Evolutionary conservation across 495 filamentous ascomycete genomes (phyloP), one percentile per base, ranked within the genome.

Genomic region (Hypoxylon cercidicola): DNA sequence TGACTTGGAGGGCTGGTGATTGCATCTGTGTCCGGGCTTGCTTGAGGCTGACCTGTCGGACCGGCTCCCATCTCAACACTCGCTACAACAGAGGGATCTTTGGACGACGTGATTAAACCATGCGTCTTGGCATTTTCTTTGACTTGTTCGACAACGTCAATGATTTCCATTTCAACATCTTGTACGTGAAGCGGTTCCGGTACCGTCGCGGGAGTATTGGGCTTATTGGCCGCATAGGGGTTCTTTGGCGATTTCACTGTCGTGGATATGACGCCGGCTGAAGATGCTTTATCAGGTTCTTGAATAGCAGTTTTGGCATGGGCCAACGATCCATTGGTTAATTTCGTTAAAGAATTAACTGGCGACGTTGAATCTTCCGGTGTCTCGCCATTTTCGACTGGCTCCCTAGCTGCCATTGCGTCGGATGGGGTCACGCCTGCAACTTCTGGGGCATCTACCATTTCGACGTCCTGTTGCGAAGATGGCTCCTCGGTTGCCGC

Each of bases 1-100:
- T 75, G 76, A 58, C 81, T 83, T 13, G 64, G 71, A 30, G 64
- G 64, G 12, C 66, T 77, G 11, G 78, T 76, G 21, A 76, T 63
- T 13, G 72, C 71, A 21, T 76, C 75, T 8, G 75, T 77, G 43
- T 81, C 75, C 11, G 72, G 66, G 35, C 62, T 75, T 21, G 68
- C 61, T 12, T 69, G 63, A 13, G 69, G 69, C 5, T 59, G 48
- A 18, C 68, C 70, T 5, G 63, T 54, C 12, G 62, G 44, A 8
- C 66, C 50, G 18, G 68, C 55, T 51, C 69, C 56, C 18, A 52
- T 35, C 44, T 74, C 74, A 20, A 76, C 61, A 18, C 67, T 66
- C 7, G 55, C 62, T 9, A 68, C 28, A 30, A 49, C 35, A 16
- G 20, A 5, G 30, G 35, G 7, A 40, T 49, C 56, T 30, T 40